These are phyloP conservation scores for Corrigiola litoralis DNA, from an alignment of 179 eudicot genomes.

Conservation along the genomic window DNA sequence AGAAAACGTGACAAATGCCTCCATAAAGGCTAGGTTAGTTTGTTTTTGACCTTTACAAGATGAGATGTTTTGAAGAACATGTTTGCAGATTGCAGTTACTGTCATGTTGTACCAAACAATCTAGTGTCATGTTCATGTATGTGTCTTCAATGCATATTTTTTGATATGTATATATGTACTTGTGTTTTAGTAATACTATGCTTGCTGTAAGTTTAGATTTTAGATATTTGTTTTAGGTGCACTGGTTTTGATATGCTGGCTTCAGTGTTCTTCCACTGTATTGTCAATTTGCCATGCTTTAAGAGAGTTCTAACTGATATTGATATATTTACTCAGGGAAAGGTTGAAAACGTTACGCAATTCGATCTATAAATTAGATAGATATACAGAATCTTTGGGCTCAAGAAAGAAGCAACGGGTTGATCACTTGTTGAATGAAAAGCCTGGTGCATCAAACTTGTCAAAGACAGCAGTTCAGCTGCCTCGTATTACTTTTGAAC, in stretches of 20 bases:
- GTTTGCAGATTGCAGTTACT: background rate
- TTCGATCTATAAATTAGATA: constrained; percentile 53
- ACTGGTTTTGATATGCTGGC: too few species aligned
- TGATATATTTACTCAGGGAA: constrained; percentile 40
- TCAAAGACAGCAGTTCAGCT: constrained; percentile 53
- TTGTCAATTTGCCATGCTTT: background rate
- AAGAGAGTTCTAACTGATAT: background rate
- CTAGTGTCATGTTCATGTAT: background rate
- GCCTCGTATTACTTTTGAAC: constrained; percentile 45
- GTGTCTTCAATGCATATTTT: too few species aligned
- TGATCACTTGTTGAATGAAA: constrained; percentile 40
- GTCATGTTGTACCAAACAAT: background rate
- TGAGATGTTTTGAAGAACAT: background rate
- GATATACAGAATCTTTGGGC: constrained; percentile 40
- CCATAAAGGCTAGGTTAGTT: constrained; percentile 38
- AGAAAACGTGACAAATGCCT: constrained; percentile 33
- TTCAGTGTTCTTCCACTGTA: background rate
- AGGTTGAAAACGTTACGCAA: constrained; percentile 58
- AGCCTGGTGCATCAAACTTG: constrained; percentile 50
- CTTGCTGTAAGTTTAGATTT: background rate
- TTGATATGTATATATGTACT: too few species aligned
- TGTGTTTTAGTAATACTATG: background rate
- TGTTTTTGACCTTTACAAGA: background rate
- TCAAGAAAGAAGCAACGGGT: constrained; percentile 59
- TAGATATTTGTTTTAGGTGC: background rate